Conservation (phyloP, 306 rosid species). For the Prunus davidiana region DNA sequence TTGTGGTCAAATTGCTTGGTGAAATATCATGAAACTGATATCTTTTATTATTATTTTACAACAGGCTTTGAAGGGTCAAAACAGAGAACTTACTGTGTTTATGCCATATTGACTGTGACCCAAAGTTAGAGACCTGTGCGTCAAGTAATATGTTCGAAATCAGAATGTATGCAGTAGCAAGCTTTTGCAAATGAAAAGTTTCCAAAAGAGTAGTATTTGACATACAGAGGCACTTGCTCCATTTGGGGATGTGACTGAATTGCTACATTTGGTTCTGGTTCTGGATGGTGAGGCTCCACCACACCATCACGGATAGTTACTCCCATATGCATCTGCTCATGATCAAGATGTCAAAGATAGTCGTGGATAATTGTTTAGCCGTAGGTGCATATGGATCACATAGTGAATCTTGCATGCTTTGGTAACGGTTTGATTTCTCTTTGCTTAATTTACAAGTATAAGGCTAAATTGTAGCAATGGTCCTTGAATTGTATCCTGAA, state of each 20-base stretch:
- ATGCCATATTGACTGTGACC: background rate
- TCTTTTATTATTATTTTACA: background rate
- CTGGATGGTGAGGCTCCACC: background rate
- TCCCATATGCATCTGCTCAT: background rate
- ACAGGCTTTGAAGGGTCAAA: background rate
- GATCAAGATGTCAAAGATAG: background rate
- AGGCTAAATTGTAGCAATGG: too few species aligned
- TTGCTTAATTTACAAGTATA: too few species aligned
- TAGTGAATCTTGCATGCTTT: background rate
- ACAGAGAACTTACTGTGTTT: background rate
- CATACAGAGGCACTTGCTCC: slow-evolving; percentile 8
- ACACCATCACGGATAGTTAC: background rate
- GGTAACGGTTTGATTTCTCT: background rate
- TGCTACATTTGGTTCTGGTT: background rate
- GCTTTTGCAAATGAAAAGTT: background rate
- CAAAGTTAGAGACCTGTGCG: background rate
- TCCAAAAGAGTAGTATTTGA: background rate
- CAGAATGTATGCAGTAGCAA: background rate
- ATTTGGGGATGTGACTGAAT: background rate
- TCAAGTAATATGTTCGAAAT: background rate
- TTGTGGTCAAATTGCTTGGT: slow-evolving; percentile 1
- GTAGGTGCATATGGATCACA: background rate
- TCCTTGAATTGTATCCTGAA: too few species aligned
- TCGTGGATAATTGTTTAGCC: background rate
- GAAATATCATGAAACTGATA: background rate